phyloP scores from a whole-genome alignment of 176 grass and related monocot species.

The Cenchrus fungigraminus region DNA sequence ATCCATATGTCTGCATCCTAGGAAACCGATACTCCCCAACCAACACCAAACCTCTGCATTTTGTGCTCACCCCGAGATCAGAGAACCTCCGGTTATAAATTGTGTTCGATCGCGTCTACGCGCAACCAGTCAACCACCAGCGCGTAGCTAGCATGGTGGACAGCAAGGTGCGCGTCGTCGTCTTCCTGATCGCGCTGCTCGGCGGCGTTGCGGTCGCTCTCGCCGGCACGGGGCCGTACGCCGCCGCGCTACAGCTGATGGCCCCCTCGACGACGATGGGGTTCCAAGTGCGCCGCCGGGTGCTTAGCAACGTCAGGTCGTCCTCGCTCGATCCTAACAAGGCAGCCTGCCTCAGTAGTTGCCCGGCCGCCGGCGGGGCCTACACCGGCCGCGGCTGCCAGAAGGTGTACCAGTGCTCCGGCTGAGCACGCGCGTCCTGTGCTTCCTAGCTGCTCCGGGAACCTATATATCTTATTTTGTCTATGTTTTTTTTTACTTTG shows the following conservation, averaged over 20 bases:
- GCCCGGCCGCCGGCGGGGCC: not conserved
- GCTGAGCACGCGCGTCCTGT: not conserved
- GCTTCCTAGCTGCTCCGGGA: not conserved
- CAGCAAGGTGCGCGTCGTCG: not conserved
- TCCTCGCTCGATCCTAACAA: not conserved
- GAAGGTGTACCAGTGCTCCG: not conserved
- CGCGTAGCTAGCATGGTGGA: not conserved
- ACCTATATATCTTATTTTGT: too few species aligned
- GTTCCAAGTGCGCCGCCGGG: conserved; percentile 37
- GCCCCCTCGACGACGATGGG: not conserved
- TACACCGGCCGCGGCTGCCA: conserved; percentile 41
- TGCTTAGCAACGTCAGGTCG: not conserved
- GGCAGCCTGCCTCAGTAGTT: not conserved
- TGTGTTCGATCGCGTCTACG: too few species aligned
- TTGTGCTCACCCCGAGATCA: too few species aligned
- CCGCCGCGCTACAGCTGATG: conserved; percentile 19
- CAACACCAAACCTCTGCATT: not conserved
- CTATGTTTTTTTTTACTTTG: too few species aligned
- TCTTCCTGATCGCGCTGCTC: conserved; percentile 7
- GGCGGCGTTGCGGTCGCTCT: not conserved
- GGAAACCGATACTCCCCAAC: not conserved
- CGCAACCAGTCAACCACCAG: not conserved
- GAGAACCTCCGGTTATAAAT: not conserved
- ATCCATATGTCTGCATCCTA: not conserved
- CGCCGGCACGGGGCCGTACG: not conserved